A percentile compares a stretch with the other conserved stretches of the same genome.
phyloP scores from a whole-genome alignment of 768 basidiomycete species.

The Hydnum rufescens region DNA sequence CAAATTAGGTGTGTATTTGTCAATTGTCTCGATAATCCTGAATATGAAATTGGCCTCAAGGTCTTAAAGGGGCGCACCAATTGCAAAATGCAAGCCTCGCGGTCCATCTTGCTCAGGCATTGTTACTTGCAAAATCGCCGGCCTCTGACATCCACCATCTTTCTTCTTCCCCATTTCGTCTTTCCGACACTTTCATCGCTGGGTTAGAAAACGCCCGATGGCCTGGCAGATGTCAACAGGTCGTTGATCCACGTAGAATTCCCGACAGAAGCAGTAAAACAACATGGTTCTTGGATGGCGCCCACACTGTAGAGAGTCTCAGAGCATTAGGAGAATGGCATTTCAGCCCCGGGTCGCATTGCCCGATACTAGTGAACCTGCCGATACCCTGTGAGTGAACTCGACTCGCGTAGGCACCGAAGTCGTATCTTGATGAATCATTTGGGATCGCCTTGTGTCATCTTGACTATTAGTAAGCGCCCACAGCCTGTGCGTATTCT shows the following conservation, averaged over 20 bases:
- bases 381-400: constrained; percentile 7
- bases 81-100: constrained; percentile 75
- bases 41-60: constrained; percentile 21
- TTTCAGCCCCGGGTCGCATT: constrained; percentile 36
- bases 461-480: too few species aligned
- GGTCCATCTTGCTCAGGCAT: constrained; percentile 44
- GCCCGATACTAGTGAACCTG: constrained; percentile 5
- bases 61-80: constrained; percentile 76
- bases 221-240: constrained; percentile 89
- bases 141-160: constrained; percentile 11
- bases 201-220: constrained; percentile 58
- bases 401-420: background rate
- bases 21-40: constrained; percentile 3
- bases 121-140: constrained; percentile 24
- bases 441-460: too few species aligned
- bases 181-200: constrained; percentile 34
- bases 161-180: constrained; percentile 8
- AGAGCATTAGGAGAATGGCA: constrained; percentile 82
- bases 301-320: constrained; percentile 85
- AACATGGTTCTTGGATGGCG: constrained; percentile 89
- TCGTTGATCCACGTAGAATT: constrained; percentile 31
- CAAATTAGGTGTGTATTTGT: constrained; percentile 34
- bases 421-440: background rate
- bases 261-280: constrained; percentile 19
- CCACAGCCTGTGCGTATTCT: constrained; percentile 31